Evolutionary conservation across 1,139 yeast species (phyloP).

Genomic region (Hyphopichia pseudoburtonii): DNA sequence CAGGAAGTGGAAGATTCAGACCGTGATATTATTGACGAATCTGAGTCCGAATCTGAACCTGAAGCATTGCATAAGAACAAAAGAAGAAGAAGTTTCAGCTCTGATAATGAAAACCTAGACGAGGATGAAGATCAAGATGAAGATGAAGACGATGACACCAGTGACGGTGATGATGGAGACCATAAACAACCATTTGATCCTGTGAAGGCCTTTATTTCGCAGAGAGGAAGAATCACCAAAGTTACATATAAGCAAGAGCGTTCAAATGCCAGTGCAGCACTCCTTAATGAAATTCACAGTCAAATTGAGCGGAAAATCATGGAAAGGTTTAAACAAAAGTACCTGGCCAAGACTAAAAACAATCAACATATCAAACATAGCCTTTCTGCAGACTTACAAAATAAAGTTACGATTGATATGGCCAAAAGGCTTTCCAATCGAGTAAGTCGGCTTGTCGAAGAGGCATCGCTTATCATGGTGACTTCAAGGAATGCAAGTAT

Average conservation of each 20-base stretch:
- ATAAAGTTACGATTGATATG: slow-evolving; percentile 16
- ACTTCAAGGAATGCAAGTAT: neutral
- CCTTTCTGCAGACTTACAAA: slow-evolving; percentile 21
- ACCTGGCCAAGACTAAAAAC: too few relatives aligned
- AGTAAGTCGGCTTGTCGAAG: slow-evolving; percentile 9
- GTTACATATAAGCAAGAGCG: too few relatives aligned
- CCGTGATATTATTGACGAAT: slow-evolving; percentile 2
- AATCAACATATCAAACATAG: slow-evolving; percentile 9
- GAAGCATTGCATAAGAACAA: slow-evolving; percentile 8
- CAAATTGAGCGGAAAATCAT: slow-evolving; percentile 32
- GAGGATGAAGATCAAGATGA: too few relatives aligned
- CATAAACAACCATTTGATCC: too few relatives aligned
- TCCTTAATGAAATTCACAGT: slow-evolving; percentile 42
- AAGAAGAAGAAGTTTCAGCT: slow-evolving; percentile 1
- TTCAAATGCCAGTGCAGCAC: slow-evolving; percentile 29
- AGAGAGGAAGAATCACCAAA: too few relatives aligned
- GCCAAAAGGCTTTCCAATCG: slow-evolving; percentile 22
- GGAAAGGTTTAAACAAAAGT: slow-evolving; percentile 12
- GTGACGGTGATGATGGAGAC: too few relatives aligned
- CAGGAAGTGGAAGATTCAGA: neutral
- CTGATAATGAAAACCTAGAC: slow-evolving; percentile 7
- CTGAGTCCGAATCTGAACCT: slow-evolving; percentile 7
- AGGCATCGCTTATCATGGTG: slow-evolving; percentile 1
- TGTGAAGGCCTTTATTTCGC: too few relatives aligned
- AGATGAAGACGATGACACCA: slow-evolving; percentile 8